Evolutionary conservation across 352 stramenopile genomes (phyloP), one percentile per base, ranked within the genome.

Genomic region (Thraustotheca clavata): DNA sequence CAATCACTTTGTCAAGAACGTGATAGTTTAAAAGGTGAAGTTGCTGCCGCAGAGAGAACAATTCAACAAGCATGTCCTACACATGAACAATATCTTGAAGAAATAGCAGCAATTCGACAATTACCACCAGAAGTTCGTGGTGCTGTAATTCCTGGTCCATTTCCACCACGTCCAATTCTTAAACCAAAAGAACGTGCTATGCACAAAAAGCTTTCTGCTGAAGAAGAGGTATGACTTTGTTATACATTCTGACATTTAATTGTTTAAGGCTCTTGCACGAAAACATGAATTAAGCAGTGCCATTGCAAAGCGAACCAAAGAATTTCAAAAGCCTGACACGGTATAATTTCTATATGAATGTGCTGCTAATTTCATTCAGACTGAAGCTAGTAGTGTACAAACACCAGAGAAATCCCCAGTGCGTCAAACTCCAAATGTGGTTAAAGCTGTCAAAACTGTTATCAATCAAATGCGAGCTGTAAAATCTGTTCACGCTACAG

Each of bases 171-270:
- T 14, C 50, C 81, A 11, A 71, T 80, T n/a, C 41, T 84, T 55
- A 73, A 86, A 35, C 82, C 76, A 7, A 68, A 74, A 2, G 78
- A 74, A 34, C 69, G 80, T 20, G 80, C 80, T 0, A 62, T 76
- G 31, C 89, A 89, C 69, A 89, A 89, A 46, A 91, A 91, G 46
- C 67, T 91, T 22, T 91, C 82, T n/a, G 80, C 86, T 0, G 80
- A 91, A 31, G 82, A 91, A 69, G 82, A 91, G 35, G 50, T 46
- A 46, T 31, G 8, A 18, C 46, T 52, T 27, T 8, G n/a, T n/a
- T 52, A 27, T 22, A 18, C 14, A 18, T 8, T 18, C 18, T 18
- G 8, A 27, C 33, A 33, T 22, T 16, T 27, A 18, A 5, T 18
- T 8, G 35, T 16, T 14, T 5, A 16, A 57, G 59, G 78, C 79